Conservation (phyloP, 306 rosid genomes). For the Castanea sativa region DNA sequence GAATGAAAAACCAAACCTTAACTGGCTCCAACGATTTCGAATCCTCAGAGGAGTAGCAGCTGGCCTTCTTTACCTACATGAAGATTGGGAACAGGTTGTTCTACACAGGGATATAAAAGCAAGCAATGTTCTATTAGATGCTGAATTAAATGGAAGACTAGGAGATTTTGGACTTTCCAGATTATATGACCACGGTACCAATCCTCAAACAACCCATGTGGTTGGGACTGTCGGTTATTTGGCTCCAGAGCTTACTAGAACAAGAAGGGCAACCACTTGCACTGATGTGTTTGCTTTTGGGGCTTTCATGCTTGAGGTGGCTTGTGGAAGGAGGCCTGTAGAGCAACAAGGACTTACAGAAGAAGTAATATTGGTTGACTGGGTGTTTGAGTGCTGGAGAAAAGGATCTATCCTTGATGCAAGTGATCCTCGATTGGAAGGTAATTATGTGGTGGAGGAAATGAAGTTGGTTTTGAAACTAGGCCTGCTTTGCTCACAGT, state of each 20-base stretch:
- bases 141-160: slow-evolving; percentile 54
- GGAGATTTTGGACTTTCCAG: slow-evolving; percentile 83
- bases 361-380: slow-evolving; percentile 51
- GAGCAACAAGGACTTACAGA: slow-evolving; percentile 24
- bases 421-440: slow-evolving; percentile 45
- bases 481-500: slow-evolving; percentile 56
- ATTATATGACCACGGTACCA: slow-evolving; percentile 51
- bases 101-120: slow-evolving; percentile 79
- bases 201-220: slow-evolving; percentile 65
- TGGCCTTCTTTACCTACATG: slow-evolving; percentile 36
- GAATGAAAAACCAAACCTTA: slow-evolving; percentile 4
- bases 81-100: slow-evolving; percentile 71
- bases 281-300: slow-evolving; percentile 70
- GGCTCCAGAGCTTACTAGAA: slow-evolving; percentile 62
- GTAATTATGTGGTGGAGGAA: slow-evolving; percentile 32
- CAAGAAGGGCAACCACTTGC: slow-evolving; percentile 55
- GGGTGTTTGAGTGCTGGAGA: slow-evolving; percentile 42
- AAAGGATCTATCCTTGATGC: slow-evolving; percentile 47
- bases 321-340: slow-evolving; percentile 69
- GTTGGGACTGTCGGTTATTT: slow-evolving; percentile 78
- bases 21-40: slow-evolving; percentile 37
- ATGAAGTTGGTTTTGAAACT: slow-evolving; percentile 54
- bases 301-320: slow-evolving; percentile 64
- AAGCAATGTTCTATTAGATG: slow-evolving; percentile 64
- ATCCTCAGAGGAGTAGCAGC: slow-evolving; percentile 28